Base-by-base conservation (phyloP, 768 basidiomycete genomes). In the Xanthoconium purpureum region DNA sequence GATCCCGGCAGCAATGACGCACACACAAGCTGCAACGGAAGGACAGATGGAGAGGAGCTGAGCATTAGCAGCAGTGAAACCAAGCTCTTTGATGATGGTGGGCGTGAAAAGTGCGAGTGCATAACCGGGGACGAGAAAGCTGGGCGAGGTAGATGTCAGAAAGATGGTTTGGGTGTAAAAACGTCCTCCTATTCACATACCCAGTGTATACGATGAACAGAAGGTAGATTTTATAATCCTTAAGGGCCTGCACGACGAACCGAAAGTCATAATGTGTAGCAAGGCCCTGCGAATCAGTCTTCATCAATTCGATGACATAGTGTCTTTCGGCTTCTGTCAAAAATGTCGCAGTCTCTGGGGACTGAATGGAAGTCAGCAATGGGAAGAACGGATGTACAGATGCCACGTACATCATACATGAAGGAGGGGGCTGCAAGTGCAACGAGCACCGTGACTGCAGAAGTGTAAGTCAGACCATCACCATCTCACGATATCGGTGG, bases 21-120 rank as follows among this genome's bases (percentile, higher is more conserved):
- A 61, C 29, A 78, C 51, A 47, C 78, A 78, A 2, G 74, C 79
- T 18, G 70, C 74, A 29, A 73, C 68, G 36, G 75, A 83, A 9
- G 80, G 79, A 10, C 80, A 79, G 35, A 78, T 72, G 3, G 78
- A 76, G 24, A 84, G 66, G 8, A 76, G 59, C 54, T 84, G 75
- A 6, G 82, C 79, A 29, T 73, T 63, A 71, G 78, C 71, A 24
- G 81, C 76, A 17, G 76, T 71, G 68, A 71, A 85, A 6, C 83
- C 80, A 8, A 82, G 73, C 47, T 77, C 68, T 24, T 72, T 64
- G 33, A 82, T 75, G 56, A 80, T 78, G 9, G 78, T 78, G 2
- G 80, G 79, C 6, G 74, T 73, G 63, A 80, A 81, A 13, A 82
- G 69, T 30, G 78, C 71, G 71, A 79, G 65, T 3, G 74, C 68